These are phyloP conservation scores for Hericium erinaceus DNA, from an alignment of 768 basidiomycete genomes.

Conservation along the genomic window DNA sequence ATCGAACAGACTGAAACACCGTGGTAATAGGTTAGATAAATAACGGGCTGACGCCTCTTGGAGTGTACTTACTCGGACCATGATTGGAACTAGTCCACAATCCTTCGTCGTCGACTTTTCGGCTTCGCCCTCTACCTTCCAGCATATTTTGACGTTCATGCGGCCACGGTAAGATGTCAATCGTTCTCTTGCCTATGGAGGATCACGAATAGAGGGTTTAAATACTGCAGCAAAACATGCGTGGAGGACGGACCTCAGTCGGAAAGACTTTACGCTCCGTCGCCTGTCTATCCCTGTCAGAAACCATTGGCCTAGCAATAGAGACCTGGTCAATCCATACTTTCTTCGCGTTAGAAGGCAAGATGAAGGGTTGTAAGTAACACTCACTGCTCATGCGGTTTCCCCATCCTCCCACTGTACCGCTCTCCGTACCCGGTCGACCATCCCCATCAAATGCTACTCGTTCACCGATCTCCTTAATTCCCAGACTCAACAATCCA, in stretches of 20 bases:
- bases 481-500: conserved; percentile 68
- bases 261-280: conserved; percentile 79
- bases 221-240: background rate
- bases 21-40: background rate
- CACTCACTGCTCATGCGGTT: conserved; percentile 78
- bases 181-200: conserved; percentile 77
- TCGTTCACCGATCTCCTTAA: conserved; percentile 82
- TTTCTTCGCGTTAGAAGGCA: conserved; percentile 24
- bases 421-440: conserved; percentile 40
- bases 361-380: conserved; percentile 3
- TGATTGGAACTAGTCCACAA: conserved; percentile 89
- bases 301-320: conserved; percentile 77
- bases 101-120: conserved; percentile 67
- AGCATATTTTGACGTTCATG: conserved; percentile 81
- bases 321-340: conserved; percentile 88
- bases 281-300: conserved; percentile 71
- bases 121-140: conserved; percentile 66
- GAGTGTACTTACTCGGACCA: conserved; percentile 74
- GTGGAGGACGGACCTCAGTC: conserved; percentile 55
- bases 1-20: conserved; percentile 66
- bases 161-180: conserved; percentile 85
- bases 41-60: background rate
- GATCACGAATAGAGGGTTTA: background rate
- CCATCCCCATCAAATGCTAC: conserved; percentile 85
- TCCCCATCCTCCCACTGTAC: conserved; percentile 50